Base-by-base conservation (phyloP, 768 basidiomycete genomes). In the Cystofilobasidium bisporidii region DNA sequence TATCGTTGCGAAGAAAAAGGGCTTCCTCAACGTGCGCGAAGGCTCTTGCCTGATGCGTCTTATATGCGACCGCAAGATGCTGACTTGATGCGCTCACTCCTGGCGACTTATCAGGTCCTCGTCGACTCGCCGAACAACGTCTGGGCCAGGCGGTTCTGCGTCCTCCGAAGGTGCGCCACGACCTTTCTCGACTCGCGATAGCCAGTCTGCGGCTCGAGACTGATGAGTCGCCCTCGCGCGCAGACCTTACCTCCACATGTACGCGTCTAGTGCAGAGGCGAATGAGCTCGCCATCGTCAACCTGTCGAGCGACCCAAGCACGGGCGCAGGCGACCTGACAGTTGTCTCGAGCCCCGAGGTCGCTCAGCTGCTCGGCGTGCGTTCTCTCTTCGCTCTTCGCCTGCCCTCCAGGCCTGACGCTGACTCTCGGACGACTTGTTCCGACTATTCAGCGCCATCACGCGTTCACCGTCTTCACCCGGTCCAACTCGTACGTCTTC, bases 191-290 rank as follows among this genome's bases (percentile, higher is more conserved):
- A n/a, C n/a, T n/a, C n/a, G n/a, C n/a, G n/a, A n/a, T n/a, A n/a
- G n/a, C n/a, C n/a, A n/a, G n/a, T n/a, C n/a, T n/a, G n/a, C n/a
- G n/a, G n/a, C n/a, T n/a, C n/a, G n/a, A n/a, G n/a, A n/a, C n/a
- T n/a, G n/a, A n/a, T n/a, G n/a, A n/a, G n/a, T n/a, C n/a, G n/a
- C n/a, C n/a, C n/a, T n/a, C n/a, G n/a, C n/a, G 14, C 83, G 0
- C 70, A 93, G 94, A 72, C 94, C 94, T 0, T 93, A 96, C 77
- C 82, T 98, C 10, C 85, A 91, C 71, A 80, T 96, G 63, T 96
- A 92, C 77, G 80, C 82, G n/a, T 85, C 85, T 71, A 87, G 88
- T 9, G 86, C 85, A 71, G 91, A 96, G 75, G 76, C 87, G 14
- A 88, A 92, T 71, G 91, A 96, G 76, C 79, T 85, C 36, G 63